Conservation (phyloP, 2,329 filamentous ascomycete species). For the Arachnopeziza araneosa region DNA sequence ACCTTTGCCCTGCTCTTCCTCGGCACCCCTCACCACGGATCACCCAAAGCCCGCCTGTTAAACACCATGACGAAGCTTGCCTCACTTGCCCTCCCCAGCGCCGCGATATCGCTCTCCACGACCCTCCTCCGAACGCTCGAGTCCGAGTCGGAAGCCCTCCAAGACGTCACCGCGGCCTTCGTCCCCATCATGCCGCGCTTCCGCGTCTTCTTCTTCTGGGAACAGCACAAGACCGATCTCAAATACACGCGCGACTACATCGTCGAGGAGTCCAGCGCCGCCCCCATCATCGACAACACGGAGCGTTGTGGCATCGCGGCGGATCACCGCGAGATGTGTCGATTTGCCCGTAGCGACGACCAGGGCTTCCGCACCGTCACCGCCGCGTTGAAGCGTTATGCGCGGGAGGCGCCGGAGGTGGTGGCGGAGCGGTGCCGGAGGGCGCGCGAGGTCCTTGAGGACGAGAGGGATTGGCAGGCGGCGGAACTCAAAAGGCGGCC, state of each 20-base stretch:
- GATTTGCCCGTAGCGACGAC: not conserved
- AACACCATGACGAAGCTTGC: constrained; percentile 27
- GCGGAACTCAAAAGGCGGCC: not conserved
- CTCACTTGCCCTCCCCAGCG: constrained; percentile 24
- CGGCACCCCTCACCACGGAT: constrained; percentile 34
- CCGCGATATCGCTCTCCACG: constrained; percentile 25
- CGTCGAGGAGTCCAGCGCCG: constrained; percentile 42
- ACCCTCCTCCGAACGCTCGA: constrained; percentile 50
- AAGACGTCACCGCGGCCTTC: constrained; percentile 36
- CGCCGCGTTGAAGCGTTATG: too few species aligned
- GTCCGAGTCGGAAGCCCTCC: constrained; percentile 36
- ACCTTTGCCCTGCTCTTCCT: constrained; percentile 35
- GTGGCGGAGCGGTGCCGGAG: too few species aligned
- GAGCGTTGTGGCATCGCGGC: too few species aligned
- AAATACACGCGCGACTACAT: constrained; percentile 45
- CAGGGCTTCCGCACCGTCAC: constrained; percentile 2
- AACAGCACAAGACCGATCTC: constrained; percentile 33
- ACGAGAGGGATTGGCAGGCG: not conserved
- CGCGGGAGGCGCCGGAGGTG: too few species aligned
- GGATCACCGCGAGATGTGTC: constrained; percentile 1
- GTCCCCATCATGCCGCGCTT: constrained; percentile 33
- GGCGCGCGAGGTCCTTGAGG: too few species aligned
- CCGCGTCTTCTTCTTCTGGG: constrained; percentile 36
- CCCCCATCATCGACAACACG: too few species aligned
- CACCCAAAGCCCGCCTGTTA: constrained; percentile 29